Base-by-base conservation (phyloP, 768 basidiomycete genomes). In the Phanerochaete sordida region DNA sequence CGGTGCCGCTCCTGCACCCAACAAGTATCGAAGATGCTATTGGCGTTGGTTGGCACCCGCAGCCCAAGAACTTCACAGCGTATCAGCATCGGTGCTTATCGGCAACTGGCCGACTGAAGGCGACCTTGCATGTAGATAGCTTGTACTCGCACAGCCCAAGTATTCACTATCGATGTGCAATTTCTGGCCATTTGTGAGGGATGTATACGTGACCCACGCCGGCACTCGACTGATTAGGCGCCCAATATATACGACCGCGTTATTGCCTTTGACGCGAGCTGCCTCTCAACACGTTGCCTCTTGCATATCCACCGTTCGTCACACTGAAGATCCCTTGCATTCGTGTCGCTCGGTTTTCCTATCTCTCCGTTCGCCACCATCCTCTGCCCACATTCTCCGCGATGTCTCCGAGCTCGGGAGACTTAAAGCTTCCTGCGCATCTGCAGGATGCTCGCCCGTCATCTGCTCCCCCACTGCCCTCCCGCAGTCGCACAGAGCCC, bases 381-480 rank as follows among this genome's bases (percentile, higher is more conserved):
- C 7, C 12, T 19, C 4, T 6, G 26, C 54, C 12, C 30, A 12
- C 33, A 30, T 30, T 27, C 23, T 24, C 44, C 39, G 37, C 43
- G 28, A 54, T 54, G 52, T 45, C 59, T 33, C 43, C 51, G 51
- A 35, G 28, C 15, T 13, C 31, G 24, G 35, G 13, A 6, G 35
- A 24, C 21, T 33, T 60, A 47, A 33, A 43, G 43, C 6, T 28
- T 15, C 21, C 44, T 13, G 30, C 48, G 8, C n/a, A 46, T 31
- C 39, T 47, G 5, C 50, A 58, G 35, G 52, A 61, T 58, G 59
- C 24, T 27, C 59, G 63, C 27, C 57, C 59, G 24, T 61, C 56
- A 31, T 60, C 63, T 16, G 59, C 63, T 12, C 63, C 59, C 27
- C 63, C 52, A 28, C n/a, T 44, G 37, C 28, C 39, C 50, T 39